Conservation (phyloP, 805 yeast species). For the Brettanomyces bruxellensis region DNA sequence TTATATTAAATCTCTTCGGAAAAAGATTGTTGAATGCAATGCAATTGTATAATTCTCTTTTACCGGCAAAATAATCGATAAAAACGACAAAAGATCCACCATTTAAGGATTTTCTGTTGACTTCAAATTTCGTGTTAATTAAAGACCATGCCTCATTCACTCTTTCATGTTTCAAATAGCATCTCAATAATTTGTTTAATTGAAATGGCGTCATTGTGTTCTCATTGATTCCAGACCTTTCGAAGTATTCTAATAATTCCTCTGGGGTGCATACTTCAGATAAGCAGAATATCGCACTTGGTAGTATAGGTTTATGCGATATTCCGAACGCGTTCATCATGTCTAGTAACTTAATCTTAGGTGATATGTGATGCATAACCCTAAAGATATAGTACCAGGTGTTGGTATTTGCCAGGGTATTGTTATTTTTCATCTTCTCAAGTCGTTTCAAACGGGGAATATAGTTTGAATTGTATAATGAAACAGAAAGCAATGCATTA, state of each 20-base stretch:
- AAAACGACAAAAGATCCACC: slow-evolving; percentile 14
- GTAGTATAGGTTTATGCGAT: slow-evolving; percentile 14
- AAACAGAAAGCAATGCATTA: slow-evolving; percentile 15
- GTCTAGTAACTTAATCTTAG: slow-evolving; percentile 13
- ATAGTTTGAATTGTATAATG: slow-evolving; percentile 10
- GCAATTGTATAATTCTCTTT: slow-evolving; percentile 14
- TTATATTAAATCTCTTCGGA: slow-evolving; percentile 6
- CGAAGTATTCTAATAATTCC: slow-evolving; percentile 9
- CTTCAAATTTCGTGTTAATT: slow-evolving; percentile 1
- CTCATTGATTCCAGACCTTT: slow-evolving; percentile 6
- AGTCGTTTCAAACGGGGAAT: slow-evolving; percentile 11
- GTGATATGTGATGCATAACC: slow-evolving; percentile 9
- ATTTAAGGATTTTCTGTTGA: slow-evolving; percentile 4
- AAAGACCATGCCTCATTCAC: slow-evolving; percentile 14
- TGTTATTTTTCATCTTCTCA: slow-evolving; percentile 8
- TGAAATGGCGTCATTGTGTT: slow-evolving; percentile 6
- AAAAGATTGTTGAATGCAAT: slow-evolving; percentile 18
- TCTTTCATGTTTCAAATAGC: slow-evolving; percentile 10
- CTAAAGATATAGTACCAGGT: slow-evolving; percentile 22
- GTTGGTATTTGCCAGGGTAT: slow-evolving; percentile 13
- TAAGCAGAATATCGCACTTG: slow-evolving; percentile 11
- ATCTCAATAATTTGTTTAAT: slow-evolving; percentile 15
- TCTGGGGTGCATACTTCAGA: slow-evolving; percentile 9
- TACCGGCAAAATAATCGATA: slow-evolving; percentile 12
- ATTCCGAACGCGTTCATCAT: slow-evolving; percentile 16